These are phyloP conservation scores for Musa beccarii DNA, from an alignment of 176 grass and related monocot genomes.

Conservation along the genomic window DNA sequence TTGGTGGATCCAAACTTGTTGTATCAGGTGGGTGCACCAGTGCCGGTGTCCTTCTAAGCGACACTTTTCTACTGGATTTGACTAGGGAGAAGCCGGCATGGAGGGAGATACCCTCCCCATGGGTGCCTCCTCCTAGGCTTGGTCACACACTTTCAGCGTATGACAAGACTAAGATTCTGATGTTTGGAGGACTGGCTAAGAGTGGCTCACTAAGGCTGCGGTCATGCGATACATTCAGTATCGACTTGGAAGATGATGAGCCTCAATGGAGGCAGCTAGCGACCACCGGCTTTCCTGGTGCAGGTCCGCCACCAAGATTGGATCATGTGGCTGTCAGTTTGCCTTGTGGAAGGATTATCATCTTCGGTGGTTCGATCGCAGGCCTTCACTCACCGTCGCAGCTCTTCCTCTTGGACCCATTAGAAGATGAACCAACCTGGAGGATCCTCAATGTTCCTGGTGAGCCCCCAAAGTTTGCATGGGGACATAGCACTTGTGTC, in stretches of 20 bases:
- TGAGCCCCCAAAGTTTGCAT: slow-evolving; percentile 73
- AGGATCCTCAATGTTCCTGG: slow-evolving; percentile 70
- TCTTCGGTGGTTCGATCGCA: slow-evolving; percentile 81
- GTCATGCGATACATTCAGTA: slow-evolving; percentile 57
- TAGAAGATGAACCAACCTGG: slow-evolving; percentile 79
- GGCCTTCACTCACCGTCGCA: slow-evolving; percentile 69
- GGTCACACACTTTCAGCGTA: slow-evolving; percentile 79
- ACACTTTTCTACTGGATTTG: slow-evolving; percentile 77
- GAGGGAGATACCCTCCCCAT: slow-evolving; percentile 65
- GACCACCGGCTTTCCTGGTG: slow-evolving; percentile 37
- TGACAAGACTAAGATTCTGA: slow-evolving; percentile 66
- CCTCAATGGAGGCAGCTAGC: slow-evolving; percentile 73
- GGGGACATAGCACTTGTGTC: slow-evolving; percentile 93
- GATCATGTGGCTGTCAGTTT: slow-evolving; percentile 80
- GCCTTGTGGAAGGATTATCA: slow-evolving; percentile 77
- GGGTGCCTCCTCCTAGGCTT: slow-evolving; percentile 63
- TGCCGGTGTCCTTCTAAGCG: slow-evolving; percentile 75
- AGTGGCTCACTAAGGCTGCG: slow-evolving; percentile 71
- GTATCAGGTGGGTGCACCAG: slow-evolving; percentile 83
- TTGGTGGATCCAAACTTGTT: slow-evolving; percentile 85
- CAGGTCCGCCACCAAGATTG: slow-evolving; percentile 68
- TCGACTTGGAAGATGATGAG: slow-evolving; percentile 60
- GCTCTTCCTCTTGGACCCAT: slow-evolving; percentile 64
- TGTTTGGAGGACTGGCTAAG: slow-evolving; percentile 85
- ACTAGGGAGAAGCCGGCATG: slow-evolving; percentile 73